A percentile compares a stretch with the other conserved stretches of the same genome.
Conservation (phyloP, 768 basidiomycete genomes). For the Tylopilus intermedius region DNA sequence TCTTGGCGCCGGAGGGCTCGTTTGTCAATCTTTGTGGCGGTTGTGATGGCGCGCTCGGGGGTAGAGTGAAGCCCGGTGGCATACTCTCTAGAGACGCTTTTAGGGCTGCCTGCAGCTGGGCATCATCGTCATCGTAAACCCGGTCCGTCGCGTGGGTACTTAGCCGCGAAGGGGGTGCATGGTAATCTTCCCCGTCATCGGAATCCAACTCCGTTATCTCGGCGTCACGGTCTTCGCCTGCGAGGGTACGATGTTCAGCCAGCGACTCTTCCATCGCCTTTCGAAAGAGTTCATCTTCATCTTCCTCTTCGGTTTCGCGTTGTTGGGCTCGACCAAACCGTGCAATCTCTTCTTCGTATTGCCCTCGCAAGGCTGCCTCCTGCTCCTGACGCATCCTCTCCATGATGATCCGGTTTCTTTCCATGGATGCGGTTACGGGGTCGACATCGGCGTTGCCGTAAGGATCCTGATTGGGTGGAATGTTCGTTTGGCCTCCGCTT, state of each 20-base stretch:
- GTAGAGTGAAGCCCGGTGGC: slow-evolving; percentile 47
- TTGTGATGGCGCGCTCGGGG: slow-evolving; percentile 14
- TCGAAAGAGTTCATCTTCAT: slow-evolving; percentile 56
- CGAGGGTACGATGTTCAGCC: slow-evolving; percentile 14
- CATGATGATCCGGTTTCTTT: slow-evolving; percentile 54
- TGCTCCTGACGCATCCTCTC: slow-evolving; percentile 63
- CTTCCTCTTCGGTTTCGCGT: slow-evolving; percentile 33
- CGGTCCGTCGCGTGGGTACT: slow-evolving; percentile 26
- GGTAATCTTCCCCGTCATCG: slow-evolving; percentile 24
- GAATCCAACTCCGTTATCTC: slow-evolving; percentile 11
- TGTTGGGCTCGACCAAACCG: slow-evolving; percentile 16
- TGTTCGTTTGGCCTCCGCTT: slow-evolving; percentile 8
- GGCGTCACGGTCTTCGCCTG: slow-evolving; percentile 13
- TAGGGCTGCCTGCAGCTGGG: slow-evolving; percentile 81
- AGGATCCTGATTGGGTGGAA: slow-evolving; percentile 31
- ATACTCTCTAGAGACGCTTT: slow-evolving; percentile 71
- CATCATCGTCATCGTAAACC: slow-evolving; percentile 84
- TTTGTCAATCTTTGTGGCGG: slow-evolving; percentile 17
- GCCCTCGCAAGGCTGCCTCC: slow-evolving; percentile 59
- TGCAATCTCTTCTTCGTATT: slow-evolving; percentile 42
- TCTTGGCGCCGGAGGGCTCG: slow-evolving; percentile 1
- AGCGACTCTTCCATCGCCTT: slow-evolving; percentile 33
- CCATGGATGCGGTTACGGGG: slow-evolving; percentile 64
- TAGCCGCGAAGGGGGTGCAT: not conserved
- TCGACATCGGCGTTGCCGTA: slow-evolving; percentile 36